Percentiles rank a stretch among this genome's conserved stretches.
phyloP scores from a whole-genome alignment of 78 protist genomes.

The Protostelium mycophagum region DNA sequence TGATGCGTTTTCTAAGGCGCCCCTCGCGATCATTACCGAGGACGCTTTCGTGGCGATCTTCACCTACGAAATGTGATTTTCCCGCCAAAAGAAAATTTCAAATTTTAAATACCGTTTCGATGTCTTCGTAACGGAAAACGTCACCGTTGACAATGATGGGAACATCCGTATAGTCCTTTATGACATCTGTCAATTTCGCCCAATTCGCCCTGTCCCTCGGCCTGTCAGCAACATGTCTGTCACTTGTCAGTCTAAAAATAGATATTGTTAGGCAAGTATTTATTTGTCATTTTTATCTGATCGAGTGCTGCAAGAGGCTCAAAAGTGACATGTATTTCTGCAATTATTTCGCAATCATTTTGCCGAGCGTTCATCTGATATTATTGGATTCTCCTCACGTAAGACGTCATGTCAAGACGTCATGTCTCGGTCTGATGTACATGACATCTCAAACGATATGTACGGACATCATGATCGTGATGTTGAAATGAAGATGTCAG shows the following conservation, averaged over 20 bases:
- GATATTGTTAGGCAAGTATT: too few relatives aligned
- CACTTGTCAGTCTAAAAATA: too few relatives aligned
- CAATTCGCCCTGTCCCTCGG: constrained; percentile 52
- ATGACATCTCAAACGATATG: too few relatives aligned
- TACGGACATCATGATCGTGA: not conserved
- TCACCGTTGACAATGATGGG: constrained; percentile 67
- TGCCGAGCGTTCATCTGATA: not conserved
- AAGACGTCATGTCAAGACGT: not conserved
- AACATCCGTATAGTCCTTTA: constrained; percentile 21
- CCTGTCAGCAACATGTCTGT: constrained; percentile 41
- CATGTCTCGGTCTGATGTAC: too few relatives aligned
- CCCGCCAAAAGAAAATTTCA: not conserved
- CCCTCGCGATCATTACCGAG: constrained; percentile 61
- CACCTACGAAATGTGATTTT: not conserved
- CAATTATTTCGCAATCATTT: not conserved
- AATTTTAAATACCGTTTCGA: not conserved
- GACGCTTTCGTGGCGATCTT: constrained; percentile 10
- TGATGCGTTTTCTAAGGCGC: constrained; percentile 33
- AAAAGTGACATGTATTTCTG: too few relatives aligned
- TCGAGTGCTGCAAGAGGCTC: too few relatives aligned
- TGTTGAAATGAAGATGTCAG: not conserved
- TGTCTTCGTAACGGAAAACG: constrained; percentile 25
- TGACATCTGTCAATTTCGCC: constrained; percentile 28
- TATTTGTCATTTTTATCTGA: too few relatives aligned
- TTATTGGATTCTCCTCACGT: not conserved